Percentiles rank a stretch among this genome's conserved stretches.
phyloP scores from a whole-genome alignment of 192 early-diverging fungal genomes.

The Lunasporangiospora selenospora region DNA sequence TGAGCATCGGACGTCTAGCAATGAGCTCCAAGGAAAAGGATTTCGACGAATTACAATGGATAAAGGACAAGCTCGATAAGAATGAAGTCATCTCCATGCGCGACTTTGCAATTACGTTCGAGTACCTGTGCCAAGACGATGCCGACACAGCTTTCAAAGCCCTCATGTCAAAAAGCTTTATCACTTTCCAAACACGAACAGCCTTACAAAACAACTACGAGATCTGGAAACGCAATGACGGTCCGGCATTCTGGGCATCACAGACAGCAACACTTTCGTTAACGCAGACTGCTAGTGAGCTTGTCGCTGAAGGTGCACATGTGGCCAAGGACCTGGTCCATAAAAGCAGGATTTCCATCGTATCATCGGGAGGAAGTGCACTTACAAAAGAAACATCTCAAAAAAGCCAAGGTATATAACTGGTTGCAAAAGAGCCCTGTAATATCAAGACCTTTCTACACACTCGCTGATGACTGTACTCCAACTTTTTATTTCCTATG shows the following conservation, averaged over 20 bases:
- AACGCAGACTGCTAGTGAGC: slow-evolving; percentile 13
- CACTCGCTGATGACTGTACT: too few species aligned
- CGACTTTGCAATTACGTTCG: slow-evolving; percentile 11
- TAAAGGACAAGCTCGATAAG: not conserved
- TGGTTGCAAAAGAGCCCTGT: too few species aligned
- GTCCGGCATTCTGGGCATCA: slow-evolving; percentile 11
- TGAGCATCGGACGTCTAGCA: not conserved
- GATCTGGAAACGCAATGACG: slow-evolving; percentile 21
- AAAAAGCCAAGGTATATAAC: too few species aligned
- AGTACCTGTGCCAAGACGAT: slow-evolving; percentile 9
- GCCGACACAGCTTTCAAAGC: slow-evolving; percentile 5
- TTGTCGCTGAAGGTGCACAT: slow-evolving; percentile 7
- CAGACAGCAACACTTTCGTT: slow-evolving; percentile 7
- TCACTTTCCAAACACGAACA: not conserved
- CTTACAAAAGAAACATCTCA: not conserved
- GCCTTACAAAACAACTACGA: slow-evolving; percentile 1
- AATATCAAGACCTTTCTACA: too few species aligned
- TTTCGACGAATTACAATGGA: not conserved
- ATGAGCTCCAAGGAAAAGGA: not conserved
- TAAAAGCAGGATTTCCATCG: not conserved
- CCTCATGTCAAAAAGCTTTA: slow-evolving; percentile 16
- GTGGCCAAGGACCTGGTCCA: slow-evolving; percentile 7
- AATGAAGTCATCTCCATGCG: slow-evolving; percentile 5
- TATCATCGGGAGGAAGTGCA: not conserved
- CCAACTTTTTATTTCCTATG: too few species aligned